Conservation (phyloP, 352 stramenopile genomes). For the Globisporangium okanoganense region DNA sequence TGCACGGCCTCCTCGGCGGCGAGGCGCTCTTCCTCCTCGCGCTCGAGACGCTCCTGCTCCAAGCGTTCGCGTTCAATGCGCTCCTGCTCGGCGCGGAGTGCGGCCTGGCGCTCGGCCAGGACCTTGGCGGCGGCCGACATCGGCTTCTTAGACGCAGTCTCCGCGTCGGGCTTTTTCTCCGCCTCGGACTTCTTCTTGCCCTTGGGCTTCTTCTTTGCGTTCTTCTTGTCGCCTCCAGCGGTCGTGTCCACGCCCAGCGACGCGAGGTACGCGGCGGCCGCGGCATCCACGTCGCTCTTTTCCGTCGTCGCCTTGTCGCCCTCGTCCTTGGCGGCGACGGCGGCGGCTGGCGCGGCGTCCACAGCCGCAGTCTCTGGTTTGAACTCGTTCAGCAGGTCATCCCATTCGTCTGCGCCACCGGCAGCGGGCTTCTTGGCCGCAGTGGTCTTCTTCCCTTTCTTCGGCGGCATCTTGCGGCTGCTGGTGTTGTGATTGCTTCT, state of each 20-base stretch:
- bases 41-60: conserved; percentile 57
- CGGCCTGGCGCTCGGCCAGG: conserved; percentile 70
- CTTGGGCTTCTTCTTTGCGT: conserved; percentile 83
- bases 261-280: conserved; percentile 70
- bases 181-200: conserved; percentile 60
- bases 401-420: conserved; percentile 49
- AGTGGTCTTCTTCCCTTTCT: conserved; percentile 73
- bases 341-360: conserved; percentile 14
- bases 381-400: conserved; percentile 78
- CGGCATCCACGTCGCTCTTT: conserved; percentile 51
- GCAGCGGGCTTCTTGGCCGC: conserved; percentile 49
- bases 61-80: conserved; percentile 65
- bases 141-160: conserved; percentile 62
- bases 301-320: conserved; percentile 12
- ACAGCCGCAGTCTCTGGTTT: conserved; percentile 18
- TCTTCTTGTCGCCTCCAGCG: conserved; percentile 51
- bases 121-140: conserved; percentile 66
- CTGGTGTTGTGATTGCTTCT: neutral
- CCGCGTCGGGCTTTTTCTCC: conserved; percentile 41
- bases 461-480: conserved; percentile 52
- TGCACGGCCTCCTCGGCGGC: conserved; percentile 37
- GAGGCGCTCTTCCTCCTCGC: conserved; percentile 64
- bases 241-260: conserved; percentile 66
- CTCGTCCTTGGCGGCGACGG: conserved; percentile 1
- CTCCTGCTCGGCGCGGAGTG: conserved; percentile 71